Conservation (phyloP, 2,329 filamentous ascomycete species). For the Pseudogymnoascus sp. region DNA sequence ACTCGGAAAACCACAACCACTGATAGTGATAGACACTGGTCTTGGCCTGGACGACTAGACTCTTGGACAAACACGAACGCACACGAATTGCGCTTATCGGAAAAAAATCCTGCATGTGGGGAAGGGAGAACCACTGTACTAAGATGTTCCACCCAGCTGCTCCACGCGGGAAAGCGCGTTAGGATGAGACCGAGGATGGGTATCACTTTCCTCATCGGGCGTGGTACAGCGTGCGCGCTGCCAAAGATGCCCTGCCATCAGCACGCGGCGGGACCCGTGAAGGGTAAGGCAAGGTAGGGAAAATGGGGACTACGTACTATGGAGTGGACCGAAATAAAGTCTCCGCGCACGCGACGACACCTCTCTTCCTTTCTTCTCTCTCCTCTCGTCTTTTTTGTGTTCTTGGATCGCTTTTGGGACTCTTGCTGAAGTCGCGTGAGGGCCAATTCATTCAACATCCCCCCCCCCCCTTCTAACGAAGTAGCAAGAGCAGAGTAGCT, state of each 20-base stretch:
- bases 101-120: not conserved
- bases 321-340: not conserved
- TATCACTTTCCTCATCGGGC: not conserved
- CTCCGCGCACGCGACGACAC: not conserved
- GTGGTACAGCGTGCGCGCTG: not conserved
- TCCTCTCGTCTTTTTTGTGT: not conserved
- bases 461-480: not conserved
- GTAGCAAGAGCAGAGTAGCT: not conserved
- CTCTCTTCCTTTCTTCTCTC: not conserved
- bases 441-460: not conserved
- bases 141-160: not conserved
- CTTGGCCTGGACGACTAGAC: not conserved
- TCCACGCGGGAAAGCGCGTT: slow-evolving; percentile 1
- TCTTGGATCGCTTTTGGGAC: not conserved
- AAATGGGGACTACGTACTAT: not conserved
- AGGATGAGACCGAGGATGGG: not conserved
- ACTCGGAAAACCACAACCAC: not conserved
- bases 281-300: not conserved
- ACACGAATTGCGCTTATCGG: not conserved
- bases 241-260: not conserved
- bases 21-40: not conserved
- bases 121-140: not conserved
- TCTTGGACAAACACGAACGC: not conserved
- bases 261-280: not conserved
- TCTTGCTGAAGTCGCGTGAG: not conserved